Percentiles rank a stretch among this genome's conserved stretches.
Conservation (phyloP, 2,329 filamentous ascomycete genomes). For the Furcasterigmium furcatum region DNA sequence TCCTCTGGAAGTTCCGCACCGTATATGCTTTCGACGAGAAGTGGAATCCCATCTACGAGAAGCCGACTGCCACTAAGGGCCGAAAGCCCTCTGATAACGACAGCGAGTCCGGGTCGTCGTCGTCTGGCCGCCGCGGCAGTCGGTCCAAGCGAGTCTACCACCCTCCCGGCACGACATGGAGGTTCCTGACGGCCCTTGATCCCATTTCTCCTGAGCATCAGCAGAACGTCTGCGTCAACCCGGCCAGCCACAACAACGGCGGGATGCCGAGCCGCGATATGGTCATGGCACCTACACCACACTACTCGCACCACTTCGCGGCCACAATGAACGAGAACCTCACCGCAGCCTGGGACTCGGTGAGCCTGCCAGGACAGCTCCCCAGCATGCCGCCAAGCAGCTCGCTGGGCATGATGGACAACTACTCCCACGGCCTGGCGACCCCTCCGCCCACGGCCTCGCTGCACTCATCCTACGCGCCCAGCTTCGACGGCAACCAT, state of each 20-base stretch:
- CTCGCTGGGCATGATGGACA: slow-evolving; percentile 40
- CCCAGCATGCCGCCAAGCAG: slow-evolving; percentile 27
- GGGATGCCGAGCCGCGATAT: slow-evolving; percentile 31
- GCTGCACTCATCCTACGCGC: slow-evolving; percentile 42
- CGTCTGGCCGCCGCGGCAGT: slow-evolving; percentile 5
- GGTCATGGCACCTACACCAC: slow-evolving; percentile 52
- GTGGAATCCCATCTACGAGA: slow-evolving; percentile 36
- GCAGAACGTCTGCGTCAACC: slow-evolving; percentile 32
- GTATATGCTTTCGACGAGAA: slow-evolving; percentile 43
- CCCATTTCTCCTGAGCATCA: slow-evolving; percentile 58
- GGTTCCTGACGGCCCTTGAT: slow-evolving; percentile 59
- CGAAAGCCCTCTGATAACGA: slow-evolving; percentile 10
- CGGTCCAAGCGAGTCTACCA: slow-evolving; percentile 33
- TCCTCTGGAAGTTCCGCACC: slow-evolving; percentile 62
- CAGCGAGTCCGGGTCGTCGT: slow-evolving; percentile 11
- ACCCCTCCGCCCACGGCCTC: slow-evolving; percentile 55
- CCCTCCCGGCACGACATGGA: slow-evolving; percentile 54
- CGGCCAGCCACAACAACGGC: slow-evolving; percentile 1
- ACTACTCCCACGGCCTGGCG: slow-evolving; percentile 48
- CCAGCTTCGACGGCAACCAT: slow-evolving; percentile 36
- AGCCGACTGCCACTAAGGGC: slow-evolving; percentile 14
- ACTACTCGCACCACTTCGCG: slow-evolving; percentile 41
- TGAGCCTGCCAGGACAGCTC: slow-evolving; percentile 24
- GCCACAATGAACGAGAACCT: slow-evolving; percentile 58
- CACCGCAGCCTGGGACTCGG: slow-evolving; percentile 42